Evolutionary conservation across 139 green algal genomes (phyloP).

Genomic region (Closterium sp.): DNA sequence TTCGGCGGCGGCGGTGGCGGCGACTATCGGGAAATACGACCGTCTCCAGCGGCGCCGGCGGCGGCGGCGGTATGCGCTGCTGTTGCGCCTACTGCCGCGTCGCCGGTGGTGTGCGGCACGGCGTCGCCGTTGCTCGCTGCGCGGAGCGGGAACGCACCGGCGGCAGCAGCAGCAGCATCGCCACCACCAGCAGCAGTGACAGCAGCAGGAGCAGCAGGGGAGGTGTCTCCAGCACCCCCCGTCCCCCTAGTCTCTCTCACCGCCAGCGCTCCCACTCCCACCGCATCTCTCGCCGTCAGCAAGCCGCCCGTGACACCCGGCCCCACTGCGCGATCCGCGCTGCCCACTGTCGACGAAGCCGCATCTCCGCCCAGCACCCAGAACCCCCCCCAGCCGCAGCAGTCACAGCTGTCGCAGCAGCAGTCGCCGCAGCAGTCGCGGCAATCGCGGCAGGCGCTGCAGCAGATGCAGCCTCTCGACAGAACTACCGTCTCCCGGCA

Average conservation of each 20-base stretch:
- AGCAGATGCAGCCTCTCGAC: background rate
- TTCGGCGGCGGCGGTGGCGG: no score
- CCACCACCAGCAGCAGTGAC: background rate
- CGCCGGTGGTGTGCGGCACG: no score
- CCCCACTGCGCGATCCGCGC: background rate
- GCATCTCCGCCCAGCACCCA: background rate
- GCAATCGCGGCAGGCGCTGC: background rate
- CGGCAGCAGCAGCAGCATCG: background rate
- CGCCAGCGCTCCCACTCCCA: background rate
- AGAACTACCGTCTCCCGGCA: background rate
- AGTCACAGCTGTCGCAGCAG: background rate
- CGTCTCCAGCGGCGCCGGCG: no score
- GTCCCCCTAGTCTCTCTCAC: background rate
- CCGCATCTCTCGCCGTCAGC: background rate
- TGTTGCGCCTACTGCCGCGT: background rate
- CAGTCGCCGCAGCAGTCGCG: background rate
- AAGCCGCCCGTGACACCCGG: background rate
- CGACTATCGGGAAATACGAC: background rate
- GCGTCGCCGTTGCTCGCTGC: background rate
- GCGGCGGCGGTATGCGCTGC: background rate
- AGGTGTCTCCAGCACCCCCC: background rate
- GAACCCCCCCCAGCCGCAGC: background rate
- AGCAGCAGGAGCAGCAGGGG: background rate
- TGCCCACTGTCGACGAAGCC: background rate
- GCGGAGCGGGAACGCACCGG: background rate